These are phyloP conservation scores for Dicorynia guianensis DNA, from an alignment of 306 rosid species.

Conservation along the genomic window DNA sequence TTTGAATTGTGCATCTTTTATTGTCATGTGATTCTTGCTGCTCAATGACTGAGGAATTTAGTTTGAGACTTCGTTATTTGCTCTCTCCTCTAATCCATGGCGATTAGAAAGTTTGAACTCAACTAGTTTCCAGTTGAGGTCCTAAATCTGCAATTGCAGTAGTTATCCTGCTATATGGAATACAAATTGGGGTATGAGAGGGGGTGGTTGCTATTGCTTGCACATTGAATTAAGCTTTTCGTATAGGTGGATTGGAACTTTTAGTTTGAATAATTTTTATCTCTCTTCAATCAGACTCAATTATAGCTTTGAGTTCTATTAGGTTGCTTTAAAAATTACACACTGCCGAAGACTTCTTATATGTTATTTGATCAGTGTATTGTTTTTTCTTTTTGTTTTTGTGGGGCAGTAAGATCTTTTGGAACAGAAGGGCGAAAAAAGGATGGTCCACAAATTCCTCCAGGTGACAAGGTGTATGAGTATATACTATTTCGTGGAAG, in stretches of 20 bases:
- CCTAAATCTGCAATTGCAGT: neutral
- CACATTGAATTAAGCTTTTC: neutral
- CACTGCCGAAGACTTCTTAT: neutral
- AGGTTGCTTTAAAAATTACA: slow-evolving; percentile 6
- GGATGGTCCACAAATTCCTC: slow-evolving; percentile 85
- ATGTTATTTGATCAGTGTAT: neutral
- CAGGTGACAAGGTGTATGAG: slow-evolving; percentile 86
- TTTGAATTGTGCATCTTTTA: slow-evolving; percentile 26
- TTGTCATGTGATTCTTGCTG: slow-evolving; percentile 17
- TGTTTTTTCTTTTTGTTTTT: slow-evolving; percentile 35
- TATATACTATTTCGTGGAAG: slow-evolving; percentile 92
- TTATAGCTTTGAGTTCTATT: slow-evolving; percentile 16
- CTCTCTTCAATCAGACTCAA: too few relatives aligned
- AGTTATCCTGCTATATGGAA: too few relatives aligned
- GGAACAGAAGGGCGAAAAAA: slow-evolving; percentile 98
- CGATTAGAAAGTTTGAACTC: too few relatives aligned
- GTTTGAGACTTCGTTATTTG: slow-evolving; percentile 1
- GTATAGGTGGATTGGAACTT: neutral
- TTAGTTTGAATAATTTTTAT: too few relatives aligned
- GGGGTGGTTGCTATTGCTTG: neutral
- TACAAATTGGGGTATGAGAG: neutral
- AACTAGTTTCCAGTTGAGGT: neutral
- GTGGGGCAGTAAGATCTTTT: slow-evolving; percentile 79
- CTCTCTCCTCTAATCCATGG: neutral
- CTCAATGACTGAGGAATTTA: slow-evolving; percentile 13